A percentile compares a stretch with the other conserved stretches of the same genome.
phyloP scores from a whole-genome alignment of 139 green algal species.

The Monoraphidium neglectum region DNA sequence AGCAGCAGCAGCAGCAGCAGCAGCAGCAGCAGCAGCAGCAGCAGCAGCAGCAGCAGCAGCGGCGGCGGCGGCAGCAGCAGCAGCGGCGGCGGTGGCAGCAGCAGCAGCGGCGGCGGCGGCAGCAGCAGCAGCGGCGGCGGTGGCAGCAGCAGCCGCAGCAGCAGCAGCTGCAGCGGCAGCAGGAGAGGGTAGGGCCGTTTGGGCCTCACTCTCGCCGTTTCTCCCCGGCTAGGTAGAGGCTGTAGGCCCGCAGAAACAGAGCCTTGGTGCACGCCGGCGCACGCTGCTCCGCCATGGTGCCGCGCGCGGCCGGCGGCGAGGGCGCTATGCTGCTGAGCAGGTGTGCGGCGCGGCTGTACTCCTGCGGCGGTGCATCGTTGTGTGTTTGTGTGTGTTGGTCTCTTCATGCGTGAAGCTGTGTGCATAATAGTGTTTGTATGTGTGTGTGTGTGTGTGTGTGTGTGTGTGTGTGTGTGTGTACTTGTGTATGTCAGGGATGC shows the following conservation, averaged over 20 bases:
- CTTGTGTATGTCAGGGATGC: not conserved
- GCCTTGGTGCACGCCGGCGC: too few relatives aligned
- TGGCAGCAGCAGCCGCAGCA: too few relatives aligned
- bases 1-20: not conserved
- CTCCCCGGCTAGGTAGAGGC: slow-evolving; percentile 85
- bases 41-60: not conserved
- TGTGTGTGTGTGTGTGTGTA: not conserved
- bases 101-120: not conserved
- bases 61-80: not conserved
- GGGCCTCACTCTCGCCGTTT: slow-evolving; percentile 80
- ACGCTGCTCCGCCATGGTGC: too few relatives aligned
- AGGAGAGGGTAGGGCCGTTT: not conserved
- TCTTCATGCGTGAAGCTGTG: not conserved
- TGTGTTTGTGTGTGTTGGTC: not conserved
- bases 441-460: not conserved
- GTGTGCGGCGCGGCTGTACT: slow-evolving; percentile 81
- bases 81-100: not conserved
- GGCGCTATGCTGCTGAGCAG: slow-evolving; percentile 39
- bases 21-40: not conserved
- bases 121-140: not conserved
- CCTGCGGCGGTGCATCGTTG: slow-evolving; percentile 49
- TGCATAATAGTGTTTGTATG: too few relatives aligned
- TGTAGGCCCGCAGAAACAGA: slow-evolving; percentile 84
- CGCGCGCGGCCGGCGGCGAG: too few relatives aligned
- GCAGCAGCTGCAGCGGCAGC: not conserved